Evolutionary conservation across 805 yeast species (phyloP), one percentile per base, ranked within the genome.

Genomic region (Deakozyma indianensis): DNA sequence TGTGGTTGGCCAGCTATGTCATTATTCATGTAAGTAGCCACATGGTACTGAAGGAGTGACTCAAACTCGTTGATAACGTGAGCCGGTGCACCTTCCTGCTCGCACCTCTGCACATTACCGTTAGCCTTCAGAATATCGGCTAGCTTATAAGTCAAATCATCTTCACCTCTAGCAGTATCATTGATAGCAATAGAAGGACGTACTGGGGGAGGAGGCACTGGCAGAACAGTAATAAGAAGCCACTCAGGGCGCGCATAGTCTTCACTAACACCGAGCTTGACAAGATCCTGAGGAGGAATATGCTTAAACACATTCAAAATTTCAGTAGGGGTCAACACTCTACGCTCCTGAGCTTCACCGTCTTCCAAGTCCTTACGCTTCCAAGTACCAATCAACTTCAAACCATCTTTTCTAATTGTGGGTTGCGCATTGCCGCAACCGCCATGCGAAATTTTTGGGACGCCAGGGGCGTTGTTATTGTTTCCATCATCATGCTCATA

Each of bases 1-100:
- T 90, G 98, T 0, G 98, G 99, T 68, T 92, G 98, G 51, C 99
- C 98, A 14, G 98, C 98, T 65, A 92, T 92, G 68, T 92, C 97
- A 63, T 92, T 92, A 68, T 92, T 98, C 99, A 92, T 92, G 62
- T 92, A 92, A 0, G 99, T 92, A 4, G 99, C 99, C 44, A 92
- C 96, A 58, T 92, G 99, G 64, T 87, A 92, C 63, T 92, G 99
- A 49, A 92, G 70, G 54, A 92, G 75, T 41, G 95, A 83, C 64
- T 92, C 98, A 60, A 92, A 90, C 66, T 92, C 99, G 60, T 84
- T 84, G 55, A 92, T 83, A 41, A 94, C 97, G 63, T 92, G 99
- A 57, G 90, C 96, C 15, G 99, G 98, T 3, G 97, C 94, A 53
- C 99, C 99, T 63, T 94, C 97, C 76, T 87, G 87, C 63, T 92